Evolutionary conservation across 1,284 basidiomycete genomes (phyloP).

Genomic region (Melampsora americana): DNA sequence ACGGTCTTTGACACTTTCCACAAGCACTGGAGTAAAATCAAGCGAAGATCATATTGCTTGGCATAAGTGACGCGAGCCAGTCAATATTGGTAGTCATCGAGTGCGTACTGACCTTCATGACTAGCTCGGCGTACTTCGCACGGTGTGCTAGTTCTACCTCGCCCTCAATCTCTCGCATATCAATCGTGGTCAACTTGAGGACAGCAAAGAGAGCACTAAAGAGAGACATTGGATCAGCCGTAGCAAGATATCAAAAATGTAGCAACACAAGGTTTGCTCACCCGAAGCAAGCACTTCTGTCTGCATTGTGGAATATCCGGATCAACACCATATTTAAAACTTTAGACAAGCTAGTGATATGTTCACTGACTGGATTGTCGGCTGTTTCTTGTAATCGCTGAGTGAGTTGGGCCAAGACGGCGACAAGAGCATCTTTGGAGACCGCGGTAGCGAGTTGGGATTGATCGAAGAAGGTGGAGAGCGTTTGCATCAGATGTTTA

Average conservation of each 20-base stretch:
- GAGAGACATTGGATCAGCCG: conserved; percentile 25
- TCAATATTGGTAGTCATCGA: not conserved
- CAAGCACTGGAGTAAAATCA: conserved; percentile 64
- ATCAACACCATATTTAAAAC: conserved; percentile 99
- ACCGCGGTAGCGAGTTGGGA: conserved; percentile 73
- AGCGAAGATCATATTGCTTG: not conserved
- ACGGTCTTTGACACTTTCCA: conserved; percentile 97
- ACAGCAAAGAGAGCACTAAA: conserved; percentile 70
- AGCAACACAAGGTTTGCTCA: conserved; percentile 55
- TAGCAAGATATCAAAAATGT: not conserved
- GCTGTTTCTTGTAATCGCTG: conserved; percentile 85
- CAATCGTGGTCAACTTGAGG: conserved; percentile 77
- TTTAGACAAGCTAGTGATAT: conserved; percentile 64
- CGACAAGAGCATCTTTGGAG: conserved; percentile 72
- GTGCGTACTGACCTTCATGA: conserved; percentile 65
- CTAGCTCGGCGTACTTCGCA: conserved; percentile 87
- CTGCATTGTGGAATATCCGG: conserved; percentile 82
- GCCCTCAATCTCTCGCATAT: conserved; percentile 65
- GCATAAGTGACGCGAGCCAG: conserved; percentile 14
- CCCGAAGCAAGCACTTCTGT: conserved; percentile 88
- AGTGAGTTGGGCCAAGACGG: conserved; percentile 79
- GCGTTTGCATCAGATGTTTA: conserved; percentile 90
- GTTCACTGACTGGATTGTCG: conserved; percentile 55
- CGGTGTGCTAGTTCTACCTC: conserved; percentile 51
- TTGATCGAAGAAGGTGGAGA: conserved; percentile 87